Evolutionary conservation across 192 early-diverging fungal species (phyloP).

Genomic region (Funneliformis geosporum): DNA sequence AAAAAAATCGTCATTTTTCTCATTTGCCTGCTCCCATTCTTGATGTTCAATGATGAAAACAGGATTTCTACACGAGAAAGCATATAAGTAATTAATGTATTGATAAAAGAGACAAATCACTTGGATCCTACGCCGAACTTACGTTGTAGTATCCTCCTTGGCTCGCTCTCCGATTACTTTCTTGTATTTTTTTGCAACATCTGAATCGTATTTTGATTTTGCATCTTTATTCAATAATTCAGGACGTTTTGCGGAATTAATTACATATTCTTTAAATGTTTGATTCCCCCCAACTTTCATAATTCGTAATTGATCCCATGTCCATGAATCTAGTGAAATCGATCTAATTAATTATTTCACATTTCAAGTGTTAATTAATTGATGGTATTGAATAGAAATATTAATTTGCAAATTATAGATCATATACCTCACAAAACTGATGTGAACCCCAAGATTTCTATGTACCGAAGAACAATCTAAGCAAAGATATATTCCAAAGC

Average conservation of each 20-base stretch:
- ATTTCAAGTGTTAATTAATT: conserved; percentile 7
- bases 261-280: conserved; percentile 77
- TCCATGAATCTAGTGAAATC: conserved; percentile 87
- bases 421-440: conserved; percentile 89
- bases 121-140: neutral
- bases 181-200: conserved; percentile 79
- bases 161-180: conserved; percentile 68
- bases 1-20: conserved; percentile 31
- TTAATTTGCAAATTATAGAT: neutral
- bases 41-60: conserved; percentile 8
- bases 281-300: conserved; percentile 92
- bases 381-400: neutral
- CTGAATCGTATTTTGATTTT: conserved; percentile 79
- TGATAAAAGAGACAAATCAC: neutral
- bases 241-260: conserved; percentile 51
- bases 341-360: conserved; percentile 57
- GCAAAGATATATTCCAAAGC: conserved; percentile 94
- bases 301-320: conserved; percentile 85
- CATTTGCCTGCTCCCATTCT: conserved; percentile 10
- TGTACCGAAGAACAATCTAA: conserved; percentile 95
- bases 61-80: neutral
- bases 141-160: conserved; percentile 64
- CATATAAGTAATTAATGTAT: neutral
- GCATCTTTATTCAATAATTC: conserved; percentile 62
- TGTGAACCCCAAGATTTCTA: conserved; percentile 96